Evolutionary conservation across 331 rosid species (phyloP).

Genomic region (Acacia pycnantha): DNA sequence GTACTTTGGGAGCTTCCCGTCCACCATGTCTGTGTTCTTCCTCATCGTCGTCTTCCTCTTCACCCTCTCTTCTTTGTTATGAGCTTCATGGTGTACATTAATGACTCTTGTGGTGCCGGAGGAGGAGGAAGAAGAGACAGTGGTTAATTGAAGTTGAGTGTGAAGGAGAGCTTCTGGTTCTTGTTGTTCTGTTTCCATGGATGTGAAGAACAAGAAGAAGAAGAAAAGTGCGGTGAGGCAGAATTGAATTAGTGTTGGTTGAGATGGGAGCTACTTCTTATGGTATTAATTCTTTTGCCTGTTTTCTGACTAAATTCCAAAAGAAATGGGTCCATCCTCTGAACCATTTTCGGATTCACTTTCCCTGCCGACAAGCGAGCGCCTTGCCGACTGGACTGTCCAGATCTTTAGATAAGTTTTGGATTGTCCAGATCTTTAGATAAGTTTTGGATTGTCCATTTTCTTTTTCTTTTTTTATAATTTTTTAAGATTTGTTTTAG

Average conservation of each 20-base stretch:
- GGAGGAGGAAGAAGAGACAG: neutral
- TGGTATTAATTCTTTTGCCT: constrained; percentile 1
- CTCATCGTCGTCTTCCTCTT: neutral
- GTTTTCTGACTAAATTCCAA: neutral
- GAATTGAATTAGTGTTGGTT: constrained; percentile 30
- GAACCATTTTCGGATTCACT: too few relatives aligned
- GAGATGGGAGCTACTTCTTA: constrained; percentile 32
- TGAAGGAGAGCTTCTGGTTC: constrained; percentile 27
- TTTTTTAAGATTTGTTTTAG: too few relatives aligned
- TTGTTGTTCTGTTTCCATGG: constrained; percentile 23
- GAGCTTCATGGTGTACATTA: neutral
- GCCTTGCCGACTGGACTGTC: too few relatives aligned
- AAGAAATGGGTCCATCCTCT: too few relatives aligned
- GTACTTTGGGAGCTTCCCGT: constrained; percentile 48
- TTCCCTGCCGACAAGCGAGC: too few relatives aligned
- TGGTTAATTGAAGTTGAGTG: neutral
- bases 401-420: too few relatives aligned
- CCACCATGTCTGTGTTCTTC: neutral
- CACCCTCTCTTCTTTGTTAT: constrained; percentile 3
- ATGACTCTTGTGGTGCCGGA: neutral
- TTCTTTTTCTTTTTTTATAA: too few relatives aligned
- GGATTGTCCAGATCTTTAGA: too few relatives aligned
- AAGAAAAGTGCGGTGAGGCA: constrained; percentile 25
- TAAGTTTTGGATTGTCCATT: too few relatives aligned
- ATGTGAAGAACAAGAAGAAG: neutral